Percentiles rank a stretch among this genome's conserved stretches.
These are phyloP conservation scores for Rhinocladiella similis DNA, from an alignment of 2,329 filamentous ascomycete species.

Conservation along the genomic window DNA sequence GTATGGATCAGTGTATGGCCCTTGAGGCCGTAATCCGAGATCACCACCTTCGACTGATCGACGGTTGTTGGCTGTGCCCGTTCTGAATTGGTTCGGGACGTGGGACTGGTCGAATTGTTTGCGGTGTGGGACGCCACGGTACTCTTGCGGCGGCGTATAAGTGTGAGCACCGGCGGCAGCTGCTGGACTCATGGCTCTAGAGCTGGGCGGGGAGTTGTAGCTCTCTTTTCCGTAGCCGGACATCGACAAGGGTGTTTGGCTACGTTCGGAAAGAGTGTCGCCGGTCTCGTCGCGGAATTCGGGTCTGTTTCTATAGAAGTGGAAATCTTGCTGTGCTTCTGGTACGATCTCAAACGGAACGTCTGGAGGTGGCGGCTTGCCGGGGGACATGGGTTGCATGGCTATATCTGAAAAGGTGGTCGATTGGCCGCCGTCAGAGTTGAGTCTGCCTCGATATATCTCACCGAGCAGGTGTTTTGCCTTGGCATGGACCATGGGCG, in stretches of 20 bases:
- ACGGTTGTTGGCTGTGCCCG: neutral
- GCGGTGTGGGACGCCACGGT: slow-evolving; percentile 7
- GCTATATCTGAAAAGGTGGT: slow-evolving; percentile 69
- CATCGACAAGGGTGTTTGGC: slow-evolving; percentile 16
- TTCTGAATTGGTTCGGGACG: slow-evolving; percentile 15
- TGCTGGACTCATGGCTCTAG: slow-evolving; percentile 33
- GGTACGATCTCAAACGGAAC: slow-evolving; percentile 88
- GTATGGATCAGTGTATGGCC: slow-evolving; percentile 23
- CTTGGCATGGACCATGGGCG: slow-evolving; percentile 92
- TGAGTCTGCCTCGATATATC: slow-evolving; percentile 80
- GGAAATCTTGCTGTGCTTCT: slow-evolving; percentile 82
- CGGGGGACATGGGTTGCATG: slow-evolving; percentile 61
- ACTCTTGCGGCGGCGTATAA: slow-evolving; percentile 15
- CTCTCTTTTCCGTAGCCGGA: slow-evolving; percentile 35
- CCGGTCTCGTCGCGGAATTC: slow-evolving; percentile 90
- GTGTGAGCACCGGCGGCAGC: slow-evolving; percentile 41
- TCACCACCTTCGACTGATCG: slow-evolving; percentile 8
- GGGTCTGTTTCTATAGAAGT: slow-evolving; percentile 84
- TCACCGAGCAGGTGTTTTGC: slow-evolving; percentile 83
- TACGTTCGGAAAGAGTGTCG: slow-evolving; percentile 46
- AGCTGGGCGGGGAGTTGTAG: slow-evolving; percentile 38
- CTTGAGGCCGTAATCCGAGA: slow-evolving; percentile 11
- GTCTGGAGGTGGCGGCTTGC: slow-evolving; percentile 37
- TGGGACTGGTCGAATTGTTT: slow-evolving; percentile 21
- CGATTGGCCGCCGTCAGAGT: slow-evolving; percentile 60